phyloP scores from a whole-genome alignment of 2,329 filamentous ascomycete genomes.

The Arthrobotrys iridis region DNA sequence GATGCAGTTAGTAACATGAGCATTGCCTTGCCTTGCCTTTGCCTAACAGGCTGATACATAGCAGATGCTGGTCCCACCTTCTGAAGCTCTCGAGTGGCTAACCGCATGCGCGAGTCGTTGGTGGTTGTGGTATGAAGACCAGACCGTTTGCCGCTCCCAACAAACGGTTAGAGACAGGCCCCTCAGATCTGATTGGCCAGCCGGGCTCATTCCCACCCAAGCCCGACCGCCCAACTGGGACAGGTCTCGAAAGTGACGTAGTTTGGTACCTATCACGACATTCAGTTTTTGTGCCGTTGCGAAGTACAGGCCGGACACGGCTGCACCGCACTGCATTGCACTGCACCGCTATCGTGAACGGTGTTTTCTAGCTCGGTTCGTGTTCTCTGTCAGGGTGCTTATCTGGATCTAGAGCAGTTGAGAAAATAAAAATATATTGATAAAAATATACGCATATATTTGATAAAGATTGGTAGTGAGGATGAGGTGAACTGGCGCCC shows the following conservation, averaged over 20 bases:
- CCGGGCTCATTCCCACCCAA: constrained; percentile 1
- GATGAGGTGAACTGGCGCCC: constrained; percentile 22
- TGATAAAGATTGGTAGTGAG: not conserved
- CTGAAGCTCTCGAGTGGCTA: too few species aligned
- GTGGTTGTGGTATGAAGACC: constrained; percentile 9
- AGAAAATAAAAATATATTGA: too few species aligned
- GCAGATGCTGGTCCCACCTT: too few species aligned
- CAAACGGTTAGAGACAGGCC: constrained; percentile 6
- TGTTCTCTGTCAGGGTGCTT: not conserved
- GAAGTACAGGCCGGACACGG: constrained; percentile 10
- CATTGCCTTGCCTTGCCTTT: not conserved
- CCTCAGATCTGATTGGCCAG: constrained; percentile 1
- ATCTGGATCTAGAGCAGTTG: constrained; percentile 34
- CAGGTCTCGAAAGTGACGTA: constrained; percentile 19
- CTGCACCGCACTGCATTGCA: too few species aligned
- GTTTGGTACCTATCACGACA: constrained; percentile 23
- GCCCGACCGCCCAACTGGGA: constrained; percentile 24
- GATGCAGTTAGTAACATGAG: constrained; percentile 11
- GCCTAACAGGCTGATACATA: too few species aligned
- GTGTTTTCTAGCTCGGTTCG: constrained; percentile 3
- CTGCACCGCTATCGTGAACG: constrained; percentile 11
- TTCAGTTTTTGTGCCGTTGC: constrained; percentile 2
- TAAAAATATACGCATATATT: too few species aligned
- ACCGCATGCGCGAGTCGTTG: not conserved
- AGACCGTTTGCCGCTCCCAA: constrained; percentile 36